Evolutionary conservation across 805 yeast genomes (phyloP), one percentile per base, ranked within the genome.

Genomic region (Metschnikowia koreensis): DNA sequence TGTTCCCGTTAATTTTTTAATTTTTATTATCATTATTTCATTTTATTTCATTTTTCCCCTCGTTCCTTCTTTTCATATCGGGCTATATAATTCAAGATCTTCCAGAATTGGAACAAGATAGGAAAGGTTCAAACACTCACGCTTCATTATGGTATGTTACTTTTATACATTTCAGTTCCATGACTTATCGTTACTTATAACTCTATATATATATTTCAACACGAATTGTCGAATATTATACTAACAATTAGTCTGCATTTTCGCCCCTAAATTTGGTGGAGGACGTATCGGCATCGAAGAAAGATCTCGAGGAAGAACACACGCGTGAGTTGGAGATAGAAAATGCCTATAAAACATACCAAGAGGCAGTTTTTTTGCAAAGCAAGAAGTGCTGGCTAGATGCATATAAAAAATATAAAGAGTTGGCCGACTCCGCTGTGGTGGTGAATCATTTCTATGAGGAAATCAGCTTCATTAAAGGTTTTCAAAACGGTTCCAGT

Each of bases 301-400:
- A 73, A 52, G 77, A 71, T 50, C 58, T 68, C 38, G 87, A 86
- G 34, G 97, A 92, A 57, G 93, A 90, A 57, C 96, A 91, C 62
- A 87, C 97, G 1, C 75, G 97, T 44, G 99, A 94, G 65, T 73
- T 93, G 26, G 97, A 93, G 69, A 79, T 84, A 17, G 98, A 94
- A 66, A 88, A 87, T 62, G 94, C 96, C 3, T 86, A 87, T 65
- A 82, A 81, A 58, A 69, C 84, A 11, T 90, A 87, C 64, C 89
- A 89, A 60, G 68, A 69, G 17, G 97, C 97, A 0, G 71, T 94
- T 41, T 66, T 69, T 9, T 70, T 70, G 9, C 93, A 94, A 58
- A 82, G 83, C 55, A 66, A 70, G 1, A 68, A 70, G 2, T 62
- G 80, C 2, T 78, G 75, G 53, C 67, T 66, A 0, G 74, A 70